Base-by-base conservation (phyloP, 2,329 filamentous ascomycete species). In the Fusarium redolens region DNA sequence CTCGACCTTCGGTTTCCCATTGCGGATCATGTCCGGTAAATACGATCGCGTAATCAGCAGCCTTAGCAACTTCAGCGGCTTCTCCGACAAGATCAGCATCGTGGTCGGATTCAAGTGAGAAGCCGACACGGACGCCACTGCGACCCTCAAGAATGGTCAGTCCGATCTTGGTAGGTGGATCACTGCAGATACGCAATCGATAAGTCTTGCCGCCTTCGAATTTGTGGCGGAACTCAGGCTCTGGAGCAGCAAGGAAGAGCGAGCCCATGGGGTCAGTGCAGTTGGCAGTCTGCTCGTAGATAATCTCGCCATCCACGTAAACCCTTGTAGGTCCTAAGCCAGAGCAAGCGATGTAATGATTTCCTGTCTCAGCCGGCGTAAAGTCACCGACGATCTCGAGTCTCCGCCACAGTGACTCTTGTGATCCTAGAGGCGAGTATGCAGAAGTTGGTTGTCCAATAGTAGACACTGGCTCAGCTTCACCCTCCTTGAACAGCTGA, bases 31-130 rank as follows among this genome's bases (percentile, higher is more conserved):
- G 84, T 6, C 91, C 91, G 4, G 89, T 88, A 38, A 79, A 79
- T 0, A 79, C 75, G 66, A 91, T 83, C 25, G 91, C 90, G 61
- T 91, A 86, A 38, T 92, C 90, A 0, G 87, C 87, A 15, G 85
- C 83, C 68, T 85, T 84, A 8, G 91, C 91, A 3, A 87, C 81
- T 8, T 86, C 81, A 1, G 88, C 86, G 4, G 91, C 91, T 59
- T 90, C 80, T 5, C 75, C 79, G 2, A 81, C 57, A 18, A 83
- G 72, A 58, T 81, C 78, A 7, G 78, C 72, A 56, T 82, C 79
- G 48, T 81, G 75, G 18, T 76, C 74, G 1, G 77, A 78, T n/a
- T 76, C 76, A 0, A 80, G 64, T 6, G 76, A 78, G 25, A 80
- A 75, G 10, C 80, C 80, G 1, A 80, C 48, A 5, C 78, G 78